phyloP scores from a whole-genome alignment of 2,329 filamentous ascomycete genomes.

The Pseudocercospora vitis region DNA sequence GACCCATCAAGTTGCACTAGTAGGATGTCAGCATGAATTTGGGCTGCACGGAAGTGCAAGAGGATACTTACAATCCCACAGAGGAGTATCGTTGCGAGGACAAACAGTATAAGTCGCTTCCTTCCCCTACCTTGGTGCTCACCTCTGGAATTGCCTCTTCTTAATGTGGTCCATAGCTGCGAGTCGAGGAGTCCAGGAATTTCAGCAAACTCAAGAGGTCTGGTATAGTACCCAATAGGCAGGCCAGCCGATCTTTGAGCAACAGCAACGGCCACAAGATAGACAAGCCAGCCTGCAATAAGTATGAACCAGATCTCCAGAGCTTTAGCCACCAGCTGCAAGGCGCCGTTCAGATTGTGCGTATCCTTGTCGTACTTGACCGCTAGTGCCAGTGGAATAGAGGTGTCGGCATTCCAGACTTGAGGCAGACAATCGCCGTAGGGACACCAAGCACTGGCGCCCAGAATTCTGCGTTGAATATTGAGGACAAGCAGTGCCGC shows the following conservation, averaged over 20 bases:
- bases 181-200: conserved; percentile 27
- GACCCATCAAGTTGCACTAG: conserved; percentile 37
- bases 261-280: conserved; percentile 27
- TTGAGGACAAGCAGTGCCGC: conserved; percentile 31
- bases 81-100: conserved; percentile 26
- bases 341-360: conserved; percentile 24
- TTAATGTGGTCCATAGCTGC: conserved; percentile 25
- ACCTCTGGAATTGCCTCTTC: conserved; percentile 1
- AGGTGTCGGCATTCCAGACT: neutral
- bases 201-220: conserved; percentile 29
- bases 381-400: neutral
- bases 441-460: conserved; percentile 27
- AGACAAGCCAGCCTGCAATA: conserved; percentile 28
- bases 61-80: conserved; percentile 28
- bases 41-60: neutral
- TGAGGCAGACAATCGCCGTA: neutral
- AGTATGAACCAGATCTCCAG: conserved; percentile 34
- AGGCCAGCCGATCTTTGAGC: conserved; percentile 25
- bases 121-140: conserved; percentile 10
- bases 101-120: conserved; percentile 22
- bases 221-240: conserved; percentile 29
- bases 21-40: neutral
- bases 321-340: conserved; percentile 32
- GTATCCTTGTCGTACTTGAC: conserved; percentile 2
- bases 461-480: conserved; percentile 28